phyloP scores from a whole-genome alignment of 371 early-diverging fungal species.

The Mucor indicus region DNA sequence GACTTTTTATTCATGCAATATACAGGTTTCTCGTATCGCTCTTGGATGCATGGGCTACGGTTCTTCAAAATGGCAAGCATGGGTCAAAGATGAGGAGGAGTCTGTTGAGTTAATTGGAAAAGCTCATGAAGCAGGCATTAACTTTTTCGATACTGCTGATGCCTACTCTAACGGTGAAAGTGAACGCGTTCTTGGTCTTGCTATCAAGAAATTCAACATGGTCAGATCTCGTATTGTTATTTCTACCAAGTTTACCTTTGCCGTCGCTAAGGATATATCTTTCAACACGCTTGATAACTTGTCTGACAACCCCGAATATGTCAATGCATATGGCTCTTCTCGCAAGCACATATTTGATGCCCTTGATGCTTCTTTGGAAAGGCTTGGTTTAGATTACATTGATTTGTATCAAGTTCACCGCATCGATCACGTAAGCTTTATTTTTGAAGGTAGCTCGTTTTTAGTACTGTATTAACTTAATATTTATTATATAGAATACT shows the following conservation, averaged over 20 bases:
- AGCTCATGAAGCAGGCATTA: slow-evolving; percentile 46
- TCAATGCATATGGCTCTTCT: slow-evolving; percentile 40
- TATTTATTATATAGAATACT: slow-evolving; percentile 16
- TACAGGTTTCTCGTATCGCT: slow-evolving; percentile 1
- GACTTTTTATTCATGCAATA: neutral
- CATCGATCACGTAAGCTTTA: slow-evolving; percentile 20
- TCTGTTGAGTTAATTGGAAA: slow-evolving; percentile 32
- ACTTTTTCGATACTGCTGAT: slow-evolving; percentile 39
- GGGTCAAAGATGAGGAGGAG: slow-evolving; percentile 16
- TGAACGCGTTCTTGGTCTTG: slow-evolving; percentile 38
- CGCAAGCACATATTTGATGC: slow-evolving; percentile 56
- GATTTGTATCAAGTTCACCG: slow-evolving; percentile 62
- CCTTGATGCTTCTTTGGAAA: slow-evolving; percentile 45
- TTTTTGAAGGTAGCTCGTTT: too few relatives aligned
- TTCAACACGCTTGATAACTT: neutral
- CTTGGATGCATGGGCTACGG: slow-evolving; percentile 40
- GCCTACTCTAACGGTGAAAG: slow-evolving; percentile 33
- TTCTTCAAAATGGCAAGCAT: slow-evolving; percentile 12
- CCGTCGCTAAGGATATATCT: neutral
- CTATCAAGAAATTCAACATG: slow-evolving; percentile 32
- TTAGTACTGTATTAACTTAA: neutral
- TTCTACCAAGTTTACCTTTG: slow-evolving; percentile 34
- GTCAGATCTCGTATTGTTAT: slow-evolving; percentile 38
- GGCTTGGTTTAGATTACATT: slow-evolving; percentile 55
- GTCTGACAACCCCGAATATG: neutral